These are phyloP conservation scores for Mangifera indica DNA, from an alignment of 345 rosid species.

Conservation along the genomic window DNA sequence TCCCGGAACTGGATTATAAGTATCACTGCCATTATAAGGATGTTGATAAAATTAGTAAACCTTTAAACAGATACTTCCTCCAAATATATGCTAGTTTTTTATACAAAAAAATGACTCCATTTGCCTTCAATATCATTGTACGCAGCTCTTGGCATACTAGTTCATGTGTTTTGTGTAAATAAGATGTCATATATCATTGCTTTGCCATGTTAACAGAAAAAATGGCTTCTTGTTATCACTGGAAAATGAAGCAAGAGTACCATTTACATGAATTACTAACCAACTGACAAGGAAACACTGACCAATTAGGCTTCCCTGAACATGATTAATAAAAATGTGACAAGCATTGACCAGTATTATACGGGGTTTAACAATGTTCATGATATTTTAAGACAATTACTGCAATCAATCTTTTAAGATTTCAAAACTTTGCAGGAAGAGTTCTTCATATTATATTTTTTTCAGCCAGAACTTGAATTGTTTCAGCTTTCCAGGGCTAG, in stretches of 20 bases:
- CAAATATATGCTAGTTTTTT: not conserved
- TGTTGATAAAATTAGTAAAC: constrained; percentile 15
- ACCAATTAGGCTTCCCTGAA: not conserved
- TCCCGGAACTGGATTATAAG: constrained; percentile 95
- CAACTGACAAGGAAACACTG: not conserved
- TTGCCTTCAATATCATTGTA: not conserved
- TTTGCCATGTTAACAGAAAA: not conserved
- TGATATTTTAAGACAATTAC: not conserved
- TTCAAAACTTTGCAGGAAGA: not conserved
- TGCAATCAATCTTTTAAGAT: not conserved
- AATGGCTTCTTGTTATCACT: not conserved
- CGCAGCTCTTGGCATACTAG: not conserved
- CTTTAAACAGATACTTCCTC: constrained; percentile 3
- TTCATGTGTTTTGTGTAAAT: not conserved
- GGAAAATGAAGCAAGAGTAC: not conserved
- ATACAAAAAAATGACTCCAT: not conserved
- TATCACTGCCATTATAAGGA: constrained; percentile 52
- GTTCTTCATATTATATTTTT: not conserved
- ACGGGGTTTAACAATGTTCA: too few relatives aligned
- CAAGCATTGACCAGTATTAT: too few relatives aligned
- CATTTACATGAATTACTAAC: not conserved
- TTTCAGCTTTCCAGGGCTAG: not conserved
- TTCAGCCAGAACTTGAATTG: constrained; percentile 5
- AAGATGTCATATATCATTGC: too few relatives aligned
- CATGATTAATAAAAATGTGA: not conserved